Percentiles rank a stretch among this genome's conserved stretches.
Conservation (phyloP, 169 alveolate species). For the Cryptosporidium bovis region DNA sequence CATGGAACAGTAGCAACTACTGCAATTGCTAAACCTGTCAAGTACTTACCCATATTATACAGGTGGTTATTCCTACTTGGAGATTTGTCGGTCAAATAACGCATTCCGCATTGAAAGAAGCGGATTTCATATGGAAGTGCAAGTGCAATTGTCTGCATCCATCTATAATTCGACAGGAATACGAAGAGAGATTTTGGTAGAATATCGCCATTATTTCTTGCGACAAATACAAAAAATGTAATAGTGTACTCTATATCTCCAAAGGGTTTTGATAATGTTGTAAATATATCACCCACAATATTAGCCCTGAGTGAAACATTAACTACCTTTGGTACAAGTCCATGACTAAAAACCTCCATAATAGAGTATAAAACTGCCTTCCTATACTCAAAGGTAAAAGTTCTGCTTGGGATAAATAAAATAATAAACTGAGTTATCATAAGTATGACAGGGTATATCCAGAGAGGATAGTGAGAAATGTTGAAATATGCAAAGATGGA, state of each 20-base stretch:
- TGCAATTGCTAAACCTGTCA: constrained; percentile 51
- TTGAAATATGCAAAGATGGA: constrained; percentile 48
- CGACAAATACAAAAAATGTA: constrained; percentile 78
- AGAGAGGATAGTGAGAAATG: constrained; percentile 29
- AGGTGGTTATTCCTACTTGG: constrained; percentile 44
- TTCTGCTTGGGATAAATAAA: constrained; percentile 77
- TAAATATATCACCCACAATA: constrained; percentile 85
- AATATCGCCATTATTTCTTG: constrained; percentile 33
- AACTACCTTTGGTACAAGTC: constrained; percentile 77
- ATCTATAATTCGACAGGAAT: constrained; percentile 66
- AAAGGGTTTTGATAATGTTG: constrained; percentile 84
- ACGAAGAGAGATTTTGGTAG: constrained; percentile 30
- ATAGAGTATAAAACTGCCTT: constrained; percentile 76
- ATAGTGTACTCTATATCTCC: constrained; percentile 82
- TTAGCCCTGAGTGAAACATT: constrained; percentile 82
- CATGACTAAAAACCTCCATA: constrained; percentile 74
- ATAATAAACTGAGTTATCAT: constrained; percentile 74
- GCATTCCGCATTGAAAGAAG: constrained; percentile 84
- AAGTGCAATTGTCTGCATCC: constrained; percentile 83
- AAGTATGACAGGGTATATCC: constrained; percentile 67
- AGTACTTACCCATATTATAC: constrained; percentile 33
- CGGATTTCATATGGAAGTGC: constrained; percentile 86
- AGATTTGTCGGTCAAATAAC: constrained; percentile 77
- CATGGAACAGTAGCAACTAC: constrained; percentile 70
- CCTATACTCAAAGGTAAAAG: constrained; percentile 78